Conservation (phyloP, 2,329 filamentous ascomycete genomes). For the Apiospora rasikravindrae region DNA sequence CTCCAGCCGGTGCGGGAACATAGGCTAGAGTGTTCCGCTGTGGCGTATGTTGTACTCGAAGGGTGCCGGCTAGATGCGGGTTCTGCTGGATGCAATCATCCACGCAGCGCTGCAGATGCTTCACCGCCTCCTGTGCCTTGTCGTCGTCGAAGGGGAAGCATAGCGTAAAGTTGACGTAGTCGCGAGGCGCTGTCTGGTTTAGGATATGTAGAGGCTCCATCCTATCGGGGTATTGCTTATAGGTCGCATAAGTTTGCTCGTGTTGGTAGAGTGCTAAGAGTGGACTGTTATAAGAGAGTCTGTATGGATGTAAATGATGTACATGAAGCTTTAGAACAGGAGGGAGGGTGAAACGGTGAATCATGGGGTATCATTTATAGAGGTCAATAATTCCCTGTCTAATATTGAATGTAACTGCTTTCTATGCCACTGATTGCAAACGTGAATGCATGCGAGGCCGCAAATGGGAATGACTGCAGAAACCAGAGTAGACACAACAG, state of each 20-base stretch:
- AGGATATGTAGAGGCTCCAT: background rate
- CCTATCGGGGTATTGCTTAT: too few relatives aligned
- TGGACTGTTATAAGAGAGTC: background rate
- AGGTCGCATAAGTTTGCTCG: background rate
- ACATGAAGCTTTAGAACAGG: background rate
- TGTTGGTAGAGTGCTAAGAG: background rate
- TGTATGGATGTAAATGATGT: background rate
- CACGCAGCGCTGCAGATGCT: background rate
- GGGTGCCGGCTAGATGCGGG: conserved; percentile 3
- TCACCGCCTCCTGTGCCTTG: background rate
- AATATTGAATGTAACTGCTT: too few relatives aligned
- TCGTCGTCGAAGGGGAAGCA: background rate
- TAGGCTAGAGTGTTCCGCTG: background rate
- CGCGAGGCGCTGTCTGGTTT: background rate
- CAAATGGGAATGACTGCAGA: background rate
- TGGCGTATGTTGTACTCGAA: background rate
- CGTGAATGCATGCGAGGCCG: background rate
- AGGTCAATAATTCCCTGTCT: too few relatives aligned
- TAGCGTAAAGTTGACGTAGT: background rate
- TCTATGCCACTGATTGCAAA: too few relatives aligned
- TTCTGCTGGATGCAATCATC: background rate
- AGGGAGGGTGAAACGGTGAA: background rate
- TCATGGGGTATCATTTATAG: too few relatives aligned
- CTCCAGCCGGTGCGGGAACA: background rate
- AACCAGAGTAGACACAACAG: background rate